Base-by-base conservation (phyloP, 1,284 basidiomycete genomes). In the Kalmanozyma brasiliensis region DNA sequence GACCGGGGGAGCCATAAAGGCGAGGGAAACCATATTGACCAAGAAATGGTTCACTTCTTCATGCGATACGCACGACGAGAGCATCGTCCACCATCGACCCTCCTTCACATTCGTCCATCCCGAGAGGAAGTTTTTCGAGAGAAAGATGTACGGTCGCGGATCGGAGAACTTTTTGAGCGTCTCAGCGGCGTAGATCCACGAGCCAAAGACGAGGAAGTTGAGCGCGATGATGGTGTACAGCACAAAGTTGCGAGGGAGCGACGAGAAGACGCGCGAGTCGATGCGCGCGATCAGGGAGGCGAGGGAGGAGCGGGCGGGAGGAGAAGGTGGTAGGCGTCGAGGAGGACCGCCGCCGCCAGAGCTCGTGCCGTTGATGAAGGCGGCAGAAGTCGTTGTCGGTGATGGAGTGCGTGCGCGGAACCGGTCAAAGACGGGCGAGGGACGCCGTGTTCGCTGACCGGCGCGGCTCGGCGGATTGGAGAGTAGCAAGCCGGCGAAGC, bases 11-110 rank as follows among this genome's bases (percentile, higher is more conserved):
- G 89, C 90, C 84, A 93, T 87, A 83, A 91, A 93, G 78, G 86
- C 91, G 76, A 90, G 90, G 0, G 90, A 88, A 68, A 93, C 85
- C 43, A 88, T 88, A 79, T 95, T 95, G 80, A 94, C 84, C 24
- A 90, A 74, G 32, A 93, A 87, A 79, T 95, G 93, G 0, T 79
- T 2, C 8, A 60, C 20, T 2, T 36, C 24, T 11, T 66, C 49
- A 43, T 79, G 77, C n/a, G 57, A 62, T 7, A 79, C 34, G 52
- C 75, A 76, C 23, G 55, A 53, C 89, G 93, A 92, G 19, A 94
- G 64, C 24, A 91, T 83, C 0, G 91, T 93, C 90, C 92, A 94
- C 90, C 90, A 79, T 82, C 92, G 85, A 7, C 92, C 92, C 7
- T 85, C 83, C 1, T 83, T 82, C 19, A 94, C 76, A 81, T 93